phyloP scores from a whole-genome alignment of 2,329 filamentous ascomycete species.

The Monosporascus sp. region DNA sequence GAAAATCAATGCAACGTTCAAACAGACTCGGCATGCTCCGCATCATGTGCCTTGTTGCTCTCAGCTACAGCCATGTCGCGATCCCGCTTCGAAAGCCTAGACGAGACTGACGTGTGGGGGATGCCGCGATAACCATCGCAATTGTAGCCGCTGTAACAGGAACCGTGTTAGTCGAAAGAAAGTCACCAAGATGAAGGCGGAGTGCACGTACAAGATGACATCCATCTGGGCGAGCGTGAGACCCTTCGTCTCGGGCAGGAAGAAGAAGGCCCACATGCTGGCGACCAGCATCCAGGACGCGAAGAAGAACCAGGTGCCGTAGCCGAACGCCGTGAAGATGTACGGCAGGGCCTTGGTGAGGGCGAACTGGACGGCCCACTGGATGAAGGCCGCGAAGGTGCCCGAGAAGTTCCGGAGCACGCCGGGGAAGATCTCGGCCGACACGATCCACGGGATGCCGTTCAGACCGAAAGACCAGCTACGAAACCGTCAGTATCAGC shows the following conservation, averaged over 20 bases:
- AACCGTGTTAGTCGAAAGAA: not conserved
- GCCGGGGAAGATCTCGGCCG: slow-evolving; percentile 40
- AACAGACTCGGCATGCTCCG: not conserved
- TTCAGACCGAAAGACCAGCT: slow-evolving; percentile 42
- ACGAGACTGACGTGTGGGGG: slow-evolving; percentile 1
- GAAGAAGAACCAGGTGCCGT: slow-evolving; percentile 55
- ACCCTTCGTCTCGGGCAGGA: not conserved
- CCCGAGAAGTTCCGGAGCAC: slow-evolving; percentile 37
- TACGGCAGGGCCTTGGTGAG: slow-evolving; percentile 41
- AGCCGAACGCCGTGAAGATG: slow-evolving; percentile 39
- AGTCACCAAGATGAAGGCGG: not conserved
- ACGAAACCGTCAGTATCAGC: no score
- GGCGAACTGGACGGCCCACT: slow-evolving; percentile 39
- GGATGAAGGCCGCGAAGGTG: slow-evolving; percentile 34
- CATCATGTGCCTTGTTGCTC: not conserved
- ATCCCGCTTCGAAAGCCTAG: slow-evolving; percentile 1
- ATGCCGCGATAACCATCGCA: slow-evolving; percentile 2
- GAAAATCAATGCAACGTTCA: not conserved
- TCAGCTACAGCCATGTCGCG: not conserved
- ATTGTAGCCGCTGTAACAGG: not conserved
- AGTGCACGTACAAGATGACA: not conserved
- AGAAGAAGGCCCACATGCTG: not conserved
- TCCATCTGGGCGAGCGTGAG: not conserved
- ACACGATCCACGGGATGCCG: slow-evolving; percentile 41
- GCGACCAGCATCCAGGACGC: slow-evolving; percentile 38